Percentiles rank a stretch among this genome's conserved stretches.
phyloP scores from a whole-genome alignment of 371 early-diverging fungal genomes.

The Quaeritorhiza haematococci region DNA sequence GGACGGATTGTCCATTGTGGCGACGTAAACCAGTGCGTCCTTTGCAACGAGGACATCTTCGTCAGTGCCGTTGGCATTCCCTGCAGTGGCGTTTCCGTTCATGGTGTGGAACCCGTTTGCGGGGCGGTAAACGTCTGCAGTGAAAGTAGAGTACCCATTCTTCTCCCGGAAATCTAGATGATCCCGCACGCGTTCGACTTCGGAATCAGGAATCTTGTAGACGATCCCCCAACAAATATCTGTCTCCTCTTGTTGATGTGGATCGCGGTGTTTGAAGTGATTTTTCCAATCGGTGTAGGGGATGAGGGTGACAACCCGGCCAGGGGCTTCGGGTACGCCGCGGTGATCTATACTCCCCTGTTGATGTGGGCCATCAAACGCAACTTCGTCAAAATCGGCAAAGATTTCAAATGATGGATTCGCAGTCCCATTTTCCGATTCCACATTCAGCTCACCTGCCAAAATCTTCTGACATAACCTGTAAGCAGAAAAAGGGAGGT shows the following conservation, averaged over 20 bases:
- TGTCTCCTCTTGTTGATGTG: conserved; percentile 43
- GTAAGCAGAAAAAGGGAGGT: neutral
- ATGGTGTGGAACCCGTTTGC: neutral
- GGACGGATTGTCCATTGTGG: conserved; percentile 69
- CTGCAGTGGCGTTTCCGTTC: neutral
- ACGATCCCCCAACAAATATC: conserved; percentile 74
- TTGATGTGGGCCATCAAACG: too few relatives aligned
- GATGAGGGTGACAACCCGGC: conserved; percentile 86
- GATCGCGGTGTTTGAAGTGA: conserved; percentile 36
- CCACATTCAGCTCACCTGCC: conserved; percentile 58
- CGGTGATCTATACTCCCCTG: conserved; percentile 85
- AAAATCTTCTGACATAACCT: conserved; percentile 73
- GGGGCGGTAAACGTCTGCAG: conserved; percentile 7
- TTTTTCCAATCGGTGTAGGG: conserved; percentile 57
- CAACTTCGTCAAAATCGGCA: conserved; percentile 1
- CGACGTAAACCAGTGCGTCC: conserved; percentile 78
- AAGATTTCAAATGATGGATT: neutral
- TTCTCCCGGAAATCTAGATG: conserved; percentile 88
- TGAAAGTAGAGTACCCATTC: conserved; percentile 28
- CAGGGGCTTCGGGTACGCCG: conserved; percentile 76
- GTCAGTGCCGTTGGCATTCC: too few relatives aligned
- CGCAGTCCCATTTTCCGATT: neutral
- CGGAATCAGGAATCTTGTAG: conserved; percentile 66
- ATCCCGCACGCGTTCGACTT: conserved; percentile 59
- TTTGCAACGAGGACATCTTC: too few relatives aligned